These are phyloP conservation scores for Xylariales sp. DNA, from an alignment of 2,329 filamentous ascomycete genomes.

Conservation along the genomic window DNA sequence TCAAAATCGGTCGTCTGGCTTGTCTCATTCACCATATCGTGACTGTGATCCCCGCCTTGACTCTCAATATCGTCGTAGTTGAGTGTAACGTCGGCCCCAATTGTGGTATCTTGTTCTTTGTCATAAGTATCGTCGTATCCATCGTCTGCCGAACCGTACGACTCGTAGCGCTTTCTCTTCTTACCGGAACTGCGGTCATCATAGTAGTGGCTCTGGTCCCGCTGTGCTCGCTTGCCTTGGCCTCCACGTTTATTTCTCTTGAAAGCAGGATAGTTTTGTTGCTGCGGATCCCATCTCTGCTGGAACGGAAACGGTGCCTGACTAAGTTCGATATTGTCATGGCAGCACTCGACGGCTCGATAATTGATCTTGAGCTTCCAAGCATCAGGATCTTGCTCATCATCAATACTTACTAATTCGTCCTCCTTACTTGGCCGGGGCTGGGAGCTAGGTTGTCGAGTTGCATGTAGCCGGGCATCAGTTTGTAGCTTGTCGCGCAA, in stretches of 20 bases:
- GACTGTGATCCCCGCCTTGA: constrained; percentile 46
- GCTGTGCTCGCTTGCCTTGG: constrained; percentile 63
- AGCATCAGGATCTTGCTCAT: constrained; percentile 65
- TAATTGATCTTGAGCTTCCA: constrained; percentile 83
- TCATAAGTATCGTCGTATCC: constrained; percentile 54
- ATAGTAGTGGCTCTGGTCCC: constrained; percentile 56
- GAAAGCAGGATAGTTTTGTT: constrained; percentile 60
- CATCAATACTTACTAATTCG: constrained; percentile 39
- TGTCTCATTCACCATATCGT: constrained; percentile 45
- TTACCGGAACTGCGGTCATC: constrained; percentile 54
- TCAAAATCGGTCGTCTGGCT: constrained; percentile 63
- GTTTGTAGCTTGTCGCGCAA: constrained; percentile 70
- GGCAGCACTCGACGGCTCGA: constrained; percentile 84
- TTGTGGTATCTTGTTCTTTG: constrained; percentile 42
- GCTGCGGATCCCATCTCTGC: constrained; percentile 87
- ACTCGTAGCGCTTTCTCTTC: constrained; percentile 62
- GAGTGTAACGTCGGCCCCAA: constrained; percentile 51
- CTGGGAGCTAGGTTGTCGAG: constrained; percentile 47
- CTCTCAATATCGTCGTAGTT: constrained; percentile 57
- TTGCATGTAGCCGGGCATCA: constrained; percentile 58
- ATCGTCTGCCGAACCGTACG: constrained; percentile 48
- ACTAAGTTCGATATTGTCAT: constrained; percentile 74
- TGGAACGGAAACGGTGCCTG: constrained; percentile 90
- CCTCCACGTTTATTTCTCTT: constrained; percentile 56
- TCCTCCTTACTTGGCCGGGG: constrained; percentile 43